Base-by-base conservation (phyloP, 352 stramenopile species). In the Aphanomyces invadans region DNA sequence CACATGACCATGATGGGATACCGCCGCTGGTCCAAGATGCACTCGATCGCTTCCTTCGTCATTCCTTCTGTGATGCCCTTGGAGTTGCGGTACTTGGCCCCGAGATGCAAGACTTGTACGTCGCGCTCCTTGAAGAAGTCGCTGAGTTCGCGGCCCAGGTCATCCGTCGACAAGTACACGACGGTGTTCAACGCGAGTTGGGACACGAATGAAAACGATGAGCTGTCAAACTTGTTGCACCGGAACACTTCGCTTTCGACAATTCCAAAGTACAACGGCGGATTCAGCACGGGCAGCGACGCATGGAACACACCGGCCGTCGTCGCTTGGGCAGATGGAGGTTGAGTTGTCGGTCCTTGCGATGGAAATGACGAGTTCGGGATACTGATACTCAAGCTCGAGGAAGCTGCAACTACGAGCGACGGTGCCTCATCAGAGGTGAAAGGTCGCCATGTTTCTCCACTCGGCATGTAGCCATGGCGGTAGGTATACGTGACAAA, bases 1-100 rank as follows among this genome's bases (percentile, higher is more conserved):
- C 86, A 94, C 80, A 92, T 91, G 72, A 94, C 75, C 65, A 94
- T 74, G 69, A 94, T 82, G 19, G 86, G 86, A 49, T 92, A 81
- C 12, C 78, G 76, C 29, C 80, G 77, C 69, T 90, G 75, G 69
- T 94, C 83, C 29, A 94, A 70, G 19, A 94, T 90, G 69, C 73
- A 81, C 76, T 94, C 82, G 42, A 94, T 89, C 7, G 86, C 78
- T 36, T 94, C 86, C 62, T 94, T 94, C 26, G 83, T 81, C 79
- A 94, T 89, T 33, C 83, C 81, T 52, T 94, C 86, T 10, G 81
- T 84, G 44, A 93, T 88, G 42, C 81, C 79, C 73, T 86, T 87
- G 21, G 74, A 70, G 39, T 77, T 80, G 23, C 83, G 81, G 63
- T 94, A 91, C 68, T 94, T 94, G 71, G 81, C 74, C 4, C 85